phyloP scores from a whole-genome alignment of 345 rosid genomes.

The Conringia planisiliqua region DNA sequence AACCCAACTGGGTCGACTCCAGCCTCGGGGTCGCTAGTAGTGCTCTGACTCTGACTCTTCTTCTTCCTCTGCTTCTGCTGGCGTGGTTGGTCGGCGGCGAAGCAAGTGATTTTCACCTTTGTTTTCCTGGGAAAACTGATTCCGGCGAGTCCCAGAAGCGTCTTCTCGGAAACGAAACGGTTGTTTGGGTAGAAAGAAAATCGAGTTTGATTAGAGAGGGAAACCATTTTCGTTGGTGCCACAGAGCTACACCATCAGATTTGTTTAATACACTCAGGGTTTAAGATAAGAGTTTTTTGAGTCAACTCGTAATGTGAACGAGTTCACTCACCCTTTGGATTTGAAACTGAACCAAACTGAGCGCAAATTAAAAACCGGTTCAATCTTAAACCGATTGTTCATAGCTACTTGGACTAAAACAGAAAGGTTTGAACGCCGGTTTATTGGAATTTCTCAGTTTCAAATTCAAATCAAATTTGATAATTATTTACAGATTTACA shows the following conservation, averaged over 20 bases:
- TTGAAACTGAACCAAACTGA: neutral
- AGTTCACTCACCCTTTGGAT: conserved; percentile 15
- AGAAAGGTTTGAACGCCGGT: neutral
- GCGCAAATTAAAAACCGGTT: conserved; percentile 1
- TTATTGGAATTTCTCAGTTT: neutral
- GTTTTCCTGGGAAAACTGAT: conserved; percentile 33
- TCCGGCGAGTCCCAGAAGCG: conserved; percentile 9
- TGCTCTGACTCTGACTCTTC: conserved; percentile 20
- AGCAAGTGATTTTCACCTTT: conserved; percentile 24
- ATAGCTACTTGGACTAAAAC: too few species aligned
- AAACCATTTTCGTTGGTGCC: conserved; percentile 21
- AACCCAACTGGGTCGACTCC: conserved; percentile 41
- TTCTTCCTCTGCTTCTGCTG: conserved; percentile 31
- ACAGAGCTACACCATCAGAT: neutral
- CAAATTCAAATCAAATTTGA: neutral
- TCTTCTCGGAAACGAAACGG: conserved; percentile 3
- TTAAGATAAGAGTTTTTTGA: conserved; percentile 34
- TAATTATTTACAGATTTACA: neutral
- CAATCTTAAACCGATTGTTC: neutral
- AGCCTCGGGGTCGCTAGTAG: conserved; percentile 12
- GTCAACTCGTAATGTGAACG: conserved; percentile 16
- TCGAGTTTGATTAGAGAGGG: conserved; percentile 32
- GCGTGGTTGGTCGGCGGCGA: conserved; percentile 30
- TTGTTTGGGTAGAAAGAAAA: conserved; percentile 27
- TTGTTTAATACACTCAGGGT: conserved; percentile 20